Conservation (phyloP, 495 filamentous ascomycete species). For the Aspergillus panamensis region DNA sequence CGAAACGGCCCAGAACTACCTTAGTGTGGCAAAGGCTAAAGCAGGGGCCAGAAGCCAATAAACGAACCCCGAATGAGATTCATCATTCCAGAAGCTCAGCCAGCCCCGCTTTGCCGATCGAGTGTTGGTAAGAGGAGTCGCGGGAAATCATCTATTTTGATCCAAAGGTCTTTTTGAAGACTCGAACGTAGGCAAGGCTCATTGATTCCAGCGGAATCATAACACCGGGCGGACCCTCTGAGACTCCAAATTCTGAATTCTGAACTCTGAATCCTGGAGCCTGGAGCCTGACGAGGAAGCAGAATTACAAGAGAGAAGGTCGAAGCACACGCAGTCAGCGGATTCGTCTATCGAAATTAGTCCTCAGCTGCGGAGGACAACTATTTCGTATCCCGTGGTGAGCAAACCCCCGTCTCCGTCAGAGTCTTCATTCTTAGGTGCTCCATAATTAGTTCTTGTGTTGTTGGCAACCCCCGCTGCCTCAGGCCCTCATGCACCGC, state of each 20-base stretch:
- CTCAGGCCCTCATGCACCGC: no score
- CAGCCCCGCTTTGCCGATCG: constrained; percentile 10
- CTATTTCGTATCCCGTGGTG: no score
- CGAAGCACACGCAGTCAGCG: neutral
- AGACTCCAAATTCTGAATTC: neutral
- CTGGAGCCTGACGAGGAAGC: neutral
- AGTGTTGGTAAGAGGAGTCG: neutral
- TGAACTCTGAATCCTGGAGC: no score
- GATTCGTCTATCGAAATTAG: neutral
- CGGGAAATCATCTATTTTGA: neutral
- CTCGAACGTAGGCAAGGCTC: neutral
- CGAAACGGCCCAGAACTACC: neutral
- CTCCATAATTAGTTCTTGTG: no score
- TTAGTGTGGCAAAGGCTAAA: constrained; percentile 11
- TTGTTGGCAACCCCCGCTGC: no score
- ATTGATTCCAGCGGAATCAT: neutral
- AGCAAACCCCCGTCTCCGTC: no score
- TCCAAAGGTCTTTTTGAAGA: neutral
- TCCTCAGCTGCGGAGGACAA: neutral
- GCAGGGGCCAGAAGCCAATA: constrained; percentile 6
- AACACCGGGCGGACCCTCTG: neutral
- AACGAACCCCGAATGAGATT: neutral
- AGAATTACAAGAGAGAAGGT: neutral
- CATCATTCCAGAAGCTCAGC: constrained; percentile 5
- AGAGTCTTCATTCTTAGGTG: no score